Evolutionary conservation across 352 stramenopile genomes (phyloP).

Genomic region (Phytophthora pseudosyringae): DNA sequence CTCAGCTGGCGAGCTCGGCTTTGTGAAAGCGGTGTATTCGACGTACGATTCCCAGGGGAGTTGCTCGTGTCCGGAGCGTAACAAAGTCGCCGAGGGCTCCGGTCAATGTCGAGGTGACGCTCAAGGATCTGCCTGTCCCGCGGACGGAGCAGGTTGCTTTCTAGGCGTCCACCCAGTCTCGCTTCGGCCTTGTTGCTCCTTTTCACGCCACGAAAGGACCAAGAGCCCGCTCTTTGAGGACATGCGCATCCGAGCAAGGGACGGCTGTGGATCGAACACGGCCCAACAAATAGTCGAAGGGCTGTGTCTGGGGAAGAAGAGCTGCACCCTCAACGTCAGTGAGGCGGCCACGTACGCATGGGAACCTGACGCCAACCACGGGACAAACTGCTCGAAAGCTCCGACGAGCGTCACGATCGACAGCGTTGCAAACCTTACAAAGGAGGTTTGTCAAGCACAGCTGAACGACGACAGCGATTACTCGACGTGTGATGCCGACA

Average conservation of each 20-base stretch:
- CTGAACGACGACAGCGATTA: slow-evolving; percentile 71
- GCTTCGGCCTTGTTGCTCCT: slow-evolving; percentile 69
- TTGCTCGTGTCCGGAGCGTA: slow-evolving; percentile 69
- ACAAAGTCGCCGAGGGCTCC: slow-evolving; percentile 65
- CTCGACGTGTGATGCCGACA: slow-evolving; percentile 43
- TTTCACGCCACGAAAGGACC: slow-evolving; percentile 35
- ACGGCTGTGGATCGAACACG: slow-evolving; percentile 47
- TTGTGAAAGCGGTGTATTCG: slow-evolving; percentile 84
- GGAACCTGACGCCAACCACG: slow-evolving; percentile 51
- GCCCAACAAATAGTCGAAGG: slow-evolving; percentile 75
- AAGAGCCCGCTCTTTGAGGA: slow-evolving; percentile 52
- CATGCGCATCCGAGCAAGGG: slow-evolving; percentile 57
- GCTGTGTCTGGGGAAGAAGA: slow-evolving; percentile 72
- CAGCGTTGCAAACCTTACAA: slow-evolving; percentile 36
- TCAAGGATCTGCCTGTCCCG: slow-evolving; percentile 45
- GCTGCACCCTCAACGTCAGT: slow-evolving; percentile 69
- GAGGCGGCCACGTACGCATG: slow-evolving; percentile 65
- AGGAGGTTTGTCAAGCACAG: slow-evolving; percentile 39
- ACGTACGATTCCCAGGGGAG: slow-evolving; percentile 60
- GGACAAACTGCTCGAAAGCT: slow-evolving; percentile 44
- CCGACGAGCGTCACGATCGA: slow-evolving; percentile 33
- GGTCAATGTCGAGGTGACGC: slow-evolving; percentile 56
- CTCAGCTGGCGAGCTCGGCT: slow-evolving; percentile 73
- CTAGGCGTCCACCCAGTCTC: slow-evolving; percentile 70
- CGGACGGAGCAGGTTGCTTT: slow-evolving; percentile 64